phyloP scores from a whole-genome alignment of 2,329 filamentous ascomycete species.

The Exophiala lecanii-corni region DNA sequence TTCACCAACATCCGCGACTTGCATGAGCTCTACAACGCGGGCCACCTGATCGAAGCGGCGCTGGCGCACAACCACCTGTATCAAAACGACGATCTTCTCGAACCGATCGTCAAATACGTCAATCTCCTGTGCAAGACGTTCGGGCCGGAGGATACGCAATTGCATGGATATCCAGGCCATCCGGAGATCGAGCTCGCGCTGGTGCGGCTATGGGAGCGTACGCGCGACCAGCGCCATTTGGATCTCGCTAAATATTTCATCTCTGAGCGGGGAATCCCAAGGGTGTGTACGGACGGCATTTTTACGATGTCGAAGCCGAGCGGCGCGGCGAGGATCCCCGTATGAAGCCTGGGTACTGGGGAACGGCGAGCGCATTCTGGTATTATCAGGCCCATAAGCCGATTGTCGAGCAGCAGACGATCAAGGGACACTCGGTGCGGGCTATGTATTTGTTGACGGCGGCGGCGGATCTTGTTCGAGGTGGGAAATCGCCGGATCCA shows the following conservation, averaged over 20 bases:
- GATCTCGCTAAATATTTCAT: conserved; percentile 55
- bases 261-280: conserved; percentile 52
- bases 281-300: conserved; percentile 48
- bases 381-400: conserved; percentile 56
- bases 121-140: conserved; percentile 49
- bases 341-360: conserved; percentile 43
- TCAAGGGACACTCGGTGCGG: conserved; percentile 58
- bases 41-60: conserved; percentile 59
- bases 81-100: conserved; percentile 48
- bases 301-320: conserved; percentile 52
- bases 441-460: conserved; percentile 58
- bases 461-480: conserved; percentile 49
- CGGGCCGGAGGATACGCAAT: conserved; percentile 46
- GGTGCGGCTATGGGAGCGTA: conserved; percentile 42
- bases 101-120: conserved; percentile 53
- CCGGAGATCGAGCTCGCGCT: conserved; percentile 52
- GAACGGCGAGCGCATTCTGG: conserved; percentile 33
- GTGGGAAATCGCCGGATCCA: conserved; percentile 25
- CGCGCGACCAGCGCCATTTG: conserved; percentile 36
- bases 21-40: conserved; percentile 60
- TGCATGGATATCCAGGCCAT: conserved; percentile 58
- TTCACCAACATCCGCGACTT: conserved; percentile 59
- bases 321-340: conserved; percentile 48
- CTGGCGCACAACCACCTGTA: conserved; percentile 53
- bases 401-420: conserved; percentile 49